Percentiles rank a stretch among this genome's conserved stretches.
phyloP scores from a whole-genome alignment of 805 yeast species.

The Lachancea nothofagi region DNA sequence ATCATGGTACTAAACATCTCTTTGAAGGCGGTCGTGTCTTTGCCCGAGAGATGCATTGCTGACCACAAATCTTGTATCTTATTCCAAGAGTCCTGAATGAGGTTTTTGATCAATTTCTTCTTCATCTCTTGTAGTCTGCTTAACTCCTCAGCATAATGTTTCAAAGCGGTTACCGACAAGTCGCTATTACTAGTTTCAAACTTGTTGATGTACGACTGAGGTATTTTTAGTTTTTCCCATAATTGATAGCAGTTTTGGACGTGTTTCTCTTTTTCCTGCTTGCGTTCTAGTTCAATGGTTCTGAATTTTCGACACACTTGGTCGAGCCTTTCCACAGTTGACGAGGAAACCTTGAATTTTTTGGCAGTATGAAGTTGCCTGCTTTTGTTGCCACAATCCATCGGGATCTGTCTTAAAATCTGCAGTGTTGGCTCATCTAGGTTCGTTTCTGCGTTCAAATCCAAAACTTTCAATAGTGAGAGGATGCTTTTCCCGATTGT shows the following conservation, averaged over 20 bases:
- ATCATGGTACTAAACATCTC: slow-evolving; percentile 25
- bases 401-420: not conserved
- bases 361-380: not conserved
- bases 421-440: slow-evolving; percentile 10
- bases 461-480: not conserved
- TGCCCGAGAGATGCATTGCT: slow-evolving; percentile 50
- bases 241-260: slow-evolving; percentile 41
- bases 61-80: slow-evolving; percentile 62
- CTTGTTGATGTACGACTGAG: slow-evolving; percentile 33
- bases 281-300: slow-evolving; percentile 31
- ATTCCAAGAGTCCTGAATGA: slow-evolving; percentile 56
- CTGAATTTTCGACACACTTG: slow-evolving; percentile 12
- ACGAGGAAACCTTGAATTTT: not conserved
- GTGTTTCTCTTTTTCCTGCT: slow-evolving; percentile 31
- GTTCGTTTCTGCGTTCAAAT: slow-evolving; percentile 8
- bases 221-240: slow-evolving; percentile 56
- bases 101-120: slow-evolving; percentile 57
- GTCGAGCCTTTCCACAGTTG: slow-evolving; percentile 14
- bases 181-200: slow-evolving; percentile 42
- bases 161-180: slow-evolving; percentile 43
- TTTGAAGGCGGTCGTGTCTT: slow-evolving; percentile 45
- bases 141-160: slow-evolving; percentile 50
- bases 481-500: not conserved
- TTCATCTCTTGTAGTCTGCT: slow-evolving; percentile 55
- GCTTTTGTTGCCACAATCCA: not conserved